These are phyloP conservation scores for Aspergillus funiculosus DNA, from an alignment of 495 filamentous ascomycete genomes.

Conservation along the genomic window DNA sequence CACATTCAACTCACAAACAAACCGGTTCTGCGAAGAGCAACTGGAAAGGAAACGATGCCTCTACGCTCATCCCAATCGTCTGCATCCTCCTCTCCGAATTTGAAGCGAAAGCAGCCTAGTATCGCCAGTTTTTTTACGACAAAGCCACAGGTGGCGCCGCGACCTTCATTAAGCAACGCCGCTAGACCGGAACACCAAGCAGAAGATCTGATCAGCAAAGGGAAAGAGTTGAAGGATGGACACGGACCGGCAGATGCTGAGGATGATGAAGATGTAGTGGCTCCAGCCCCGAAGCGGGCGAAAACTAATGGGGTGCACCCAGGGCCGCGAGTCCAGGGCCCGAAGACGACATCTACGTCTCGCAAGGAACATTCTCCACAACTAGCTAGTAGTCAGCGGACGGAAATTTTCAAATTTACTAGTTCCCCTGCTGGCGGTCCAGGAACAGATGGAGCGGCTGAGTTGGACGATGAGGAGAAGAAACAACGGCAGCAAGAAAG, in stretches of 20 bases:
- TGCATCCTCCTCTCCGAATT: slow-evolving; percentile 30
- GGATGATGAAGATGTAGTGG: slow-evolving; percentile 38
- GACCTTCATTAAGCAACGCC: slow-evolving; percentile 11
- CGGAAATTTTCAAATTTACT: slow-evolving; percentile 38
- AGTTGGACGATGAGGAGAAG: slow-evolving; percentile 45
- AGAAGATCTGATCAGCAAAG: neutral
- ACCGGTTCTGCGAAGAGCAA: neutral
- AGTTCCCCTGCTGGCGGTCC: slow-evolving; percentile 29
- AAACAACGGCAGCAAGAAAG: slow-evolving; percentile 44
- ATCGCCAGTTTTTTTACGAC: slow-evolving; percentile 83
- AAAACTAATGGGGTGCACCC: slow-evolving; percentile 18
- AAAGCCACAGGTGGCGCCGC: slow-evolving; percentile 39
- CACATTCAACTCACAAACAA: neutral
- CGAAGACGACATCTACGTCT: slow-evolving; percentile 3
- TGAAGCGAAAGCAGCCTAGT: slow-evolving; percentile 64
- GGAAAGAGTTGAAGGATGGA: slow-evolving; percentile 15
- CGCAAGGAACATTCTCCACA: slow-evolving; percentile 14
- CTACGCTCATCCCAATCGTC: slow-evolving; percentile 38
- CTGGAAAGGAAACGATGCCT: slow-evolving; percentile 25
- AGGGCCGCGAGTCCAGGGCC: slow-evolving; percentile 14
- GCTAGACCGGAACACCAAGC: slow-evolving; percentile 2
- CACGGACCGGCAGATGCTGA: slow-evolving; percentile 25
- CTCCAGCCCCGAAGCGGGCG: slow-evolving; percentile 37
- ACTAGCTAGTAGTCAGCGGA: slow-evolving; percentile 29
- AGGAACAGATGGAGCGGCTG: neutral